Evolutionary conservation across 495 filamentous ascomycete genomes (phyloP).

Genomic region (Parathielavia appendiculata): DNA sequence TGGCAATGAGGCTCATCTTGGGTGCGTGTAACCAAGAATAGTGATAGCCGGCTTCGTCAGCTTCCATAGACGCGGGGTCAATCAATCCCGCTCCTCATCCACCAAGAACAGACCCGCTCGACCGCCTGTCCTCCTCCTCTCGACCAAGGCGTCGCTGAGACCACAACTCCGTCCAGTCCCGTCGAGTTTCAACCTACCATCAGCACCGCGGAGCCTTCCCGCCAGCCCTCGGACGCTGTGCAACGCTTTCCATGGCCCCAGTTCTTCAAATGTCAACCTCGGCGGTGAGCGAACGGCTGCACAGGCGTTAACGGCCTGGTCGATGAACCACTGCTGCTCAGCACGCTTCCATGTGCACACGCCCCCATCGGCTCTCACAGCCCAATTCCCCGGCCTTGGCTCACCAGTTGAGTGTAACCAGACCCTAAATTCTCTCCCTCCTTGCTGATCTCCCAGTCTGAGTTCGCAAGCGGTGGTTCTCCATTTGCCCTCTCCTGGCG

Average conservation of each 20-base stretch:
- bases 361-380: neutral
- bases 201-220: constrained; percentile 3
- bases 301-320: too few relatives aligned
- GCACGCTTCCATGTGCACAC: too few relatives aligned
- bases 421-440: neutral
- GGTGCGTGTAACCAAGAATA: too few relatives aligned
- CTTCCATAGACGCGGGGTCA: too few relatives aligned
- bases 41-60: too few relatives aligned
- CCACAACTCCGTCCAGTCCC: constrained; percentile 1
- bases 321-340: too few relatives aligned
- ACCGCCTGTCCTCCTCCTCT: too few relatives aligned
- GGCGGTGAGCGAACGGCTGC: neutral
- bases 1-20: too few relatives aligned
- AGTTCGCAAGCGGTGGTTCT: neutral
- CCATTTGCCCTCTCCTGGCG: neutral
- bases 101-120: too few relatives aligned
- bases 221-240: constrained; percentile 6
- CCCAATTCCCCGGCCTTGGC: constrained; percentile 1
- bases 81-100: too few relatives aligned
- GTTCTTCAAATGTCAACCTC: neutral
- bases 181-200: neutral
- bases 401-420: neutral
- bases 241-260: neutral
- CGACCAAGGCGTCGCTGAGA: too few relatives aligned
- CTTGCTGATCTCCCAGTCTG: neutral